Evolutionary conservation across 306 rosid genomes (phyloP).

Genomic region (Acacia acuminata): DNA sequence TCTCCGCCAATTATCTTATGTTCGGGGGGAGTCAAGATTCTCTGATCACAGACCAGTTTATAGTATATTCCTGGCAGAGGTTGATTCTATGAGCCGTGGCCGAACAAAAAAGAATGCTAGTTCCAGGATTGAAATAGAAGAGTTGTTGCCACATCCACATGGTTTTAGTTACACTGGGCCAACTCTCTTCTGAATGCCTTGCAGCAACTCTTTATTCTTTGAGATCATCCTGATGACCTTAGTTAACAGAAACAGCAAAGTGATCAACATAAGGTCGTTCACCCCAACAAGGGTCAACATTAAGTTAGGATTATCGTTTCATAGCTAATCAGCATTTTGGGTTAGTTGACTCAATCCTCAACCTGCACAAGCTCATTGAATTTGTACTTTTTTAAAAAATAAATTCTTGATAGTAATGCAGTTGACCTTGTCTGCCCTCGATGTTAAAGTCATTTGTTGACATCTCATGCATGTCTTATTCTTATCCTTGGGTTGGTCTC

Average conservation of each 20-base stretch:
- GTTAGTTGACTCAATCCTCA: slow-evolving; percentile 30
- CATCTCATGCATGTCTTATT: slow-evolving; percentile 48
- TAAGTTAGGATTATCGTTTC: neutral
- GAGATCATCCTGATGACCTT: slow-evolving; percentile 29
- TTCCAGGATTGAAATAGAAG: slow-evolving; percentile 71
- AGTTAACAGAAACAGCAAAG: slow-evolving; percentile 33
- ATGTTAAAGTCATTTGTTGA: slow-evolving; percentile 49
- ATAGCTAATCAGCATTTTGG: slow-evolving; percentile 22
- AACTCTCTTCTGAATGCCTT: slow-evolving; percentile 49
- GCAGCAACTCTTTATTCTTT: slow-evolving; percentile 17
- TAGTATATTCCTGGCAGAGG: slow-evolving; percentile 77
- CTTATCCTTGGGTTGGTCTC: slow-evolving; percentile 68
- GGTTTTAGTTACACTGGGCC: slow-evolving; percentile 55
- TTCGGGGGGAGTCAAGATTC: slow-evolving; percentile 94
- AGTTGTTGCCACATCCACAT: slow-evolving; percentile 66
- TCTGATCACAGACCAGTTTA: slow-evolving; percentile 98
- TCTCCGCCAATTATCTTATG: slow-evolving; percentile 78
- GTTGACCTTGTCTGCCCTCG: slow-evolving; percentile 41
- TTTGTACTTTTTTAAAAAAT: neutral
- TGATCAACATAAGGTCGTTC: slow-evolving; percentile 43
- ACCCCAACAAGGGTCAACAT: neutral
- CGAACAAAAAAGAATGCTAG: slow-evolving; percentile 81
- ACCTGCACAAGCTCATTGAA: slow-evolving; percentile 34
- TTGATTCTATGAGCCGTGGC: slow-evolving; percentile 69
- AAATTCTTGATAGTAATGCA: slow-evolving; percentile 27